These are phyloP conservation scores for Hypoxylon sp. DNA, from an alignment of 2,329 filamentous ascomycete species.

Conservation along the genomic window DNA sequence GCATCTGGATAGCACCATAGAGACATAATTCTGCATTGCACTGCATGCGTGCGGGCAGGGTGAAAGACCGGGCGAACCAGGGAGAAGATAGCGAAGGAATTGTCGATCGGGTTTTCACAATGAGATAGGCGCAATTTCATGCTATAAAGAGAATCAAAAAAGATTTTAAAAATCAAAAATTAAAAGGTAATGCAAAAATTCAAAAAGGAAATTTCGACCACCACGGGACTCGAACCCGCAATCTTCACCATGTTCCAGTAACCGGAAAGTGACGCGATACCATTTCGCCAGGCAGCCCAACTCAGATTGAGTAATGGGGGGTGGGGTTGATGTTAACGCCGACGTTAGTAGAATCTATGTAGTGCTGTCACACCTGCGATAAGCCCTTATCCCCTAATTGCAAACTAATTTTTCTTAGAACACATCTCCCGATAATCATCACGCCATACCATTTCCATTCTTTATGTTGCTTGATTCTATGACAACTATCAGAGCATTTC, in stretches of 20 bases:
- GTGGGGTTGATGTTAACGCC: slow-evolving; percentile 33
- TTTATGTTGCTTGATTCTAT: not conserved
- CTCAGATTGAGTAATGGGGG: slow-evolving; percentile 10
- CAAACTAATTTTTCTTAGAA: not conserved
- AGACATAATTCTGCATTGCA: not conserved
- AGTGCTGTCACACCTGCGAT: not conserved
- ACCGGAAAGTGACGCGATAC: slow-evolving; percentile 48
- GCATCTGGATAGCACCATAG: not conserved
- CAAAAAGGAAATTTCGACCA: slow-evolving; percentile 33
- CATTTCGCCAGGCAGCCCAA: slow-evolving; percentile 45
- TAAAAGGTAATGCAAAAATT: slow-evolving; percentile 8
- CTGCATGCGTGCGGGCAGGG: too few species aligned
- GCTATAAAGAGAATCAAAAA: not conserved
- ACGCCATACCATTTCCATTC: not conserved
- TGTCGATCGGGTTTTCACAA: too few species aligned
- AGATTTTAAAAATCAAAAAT: too few species aligned
- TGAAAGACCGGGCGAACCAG: too few species aligned
- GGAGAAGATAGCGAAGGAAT: too few species aligned
- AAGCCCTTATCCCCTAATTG: slow-evolving; percentile 26
- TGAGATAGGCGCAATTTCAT: too few species aligned
- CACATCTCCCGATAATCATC: too few species aligned
- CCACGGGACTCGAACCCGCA: slow-evolving; percentile 48
- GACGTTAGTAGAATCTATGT: slow-evolving; percentile 4
- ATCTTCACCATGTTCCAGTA: slow-evolving; percentile 45
- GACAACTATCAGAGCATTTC: too few species aligned